Conservation (phyloP, 2,329 filamentous ascomycete species). For the Beauveria sp. region DNA sequence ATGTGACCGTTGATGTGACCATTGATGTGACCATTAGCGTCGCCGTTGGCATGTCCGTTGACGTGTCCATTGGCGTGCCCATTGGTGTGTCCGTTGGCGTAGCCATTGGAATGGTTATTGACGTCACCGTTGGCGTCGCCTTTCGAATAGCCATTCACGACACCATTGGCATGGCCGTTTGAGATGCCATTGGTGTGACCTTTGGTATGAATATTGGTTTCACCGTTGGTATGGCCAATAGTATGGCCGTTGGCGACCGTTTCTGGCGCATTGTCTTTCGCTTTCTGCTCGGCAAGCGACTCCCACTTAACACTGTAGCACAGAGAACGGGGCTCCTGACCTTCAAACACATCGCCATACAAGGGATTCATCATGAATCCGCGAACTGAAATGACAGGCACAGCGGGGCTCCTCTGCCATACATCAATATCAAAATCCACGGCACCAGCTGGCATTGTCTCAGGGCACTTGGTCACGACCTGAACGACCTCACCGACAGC, state of each 20-base stretch:
- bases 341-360: constrained; percentile 23
- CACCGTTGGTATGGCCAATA: constrained; percentile 6
- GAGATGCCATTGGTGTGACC: not conserved
- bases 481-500: constrained; percentile 22
- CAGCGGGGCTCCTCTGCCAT: constrained; percentile 19
- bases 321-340: constrained; percentile 20
- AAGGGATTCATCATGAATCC: constrained; percentile 35
- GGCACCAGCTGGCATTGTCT: constrained; percentile 18
- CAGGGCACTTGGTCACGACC: constrained; percentile 19
- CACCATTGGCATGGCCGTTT: not conserved
- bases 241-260: constrained; percentile 3
- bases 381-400: constrained; percentile 27
- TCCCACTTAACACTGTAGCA: constrained; percentile 42
- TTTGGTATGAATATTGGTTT: not conserved
- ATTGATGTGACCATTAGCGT: not conserved
- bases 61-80: not conserved
- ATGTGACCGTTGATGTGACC: too few species aligned
- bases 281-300: constrained; percentile 18
- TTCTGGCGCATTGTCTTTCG: not conserved
- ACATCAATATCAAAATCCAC: constrained; percentile 29
- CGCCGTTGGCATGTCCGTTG: constrained; percentile 9
- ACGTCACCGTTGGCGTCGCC: not conserved
- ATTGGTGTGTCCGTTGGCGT: constrained; percentile 2
- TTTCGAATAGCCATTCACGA: not conserved
- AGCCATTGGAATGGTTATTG: not conserved